Conservation (phyloP, 164 flowering plant species). For the Liquidambar formosana region DNA sequence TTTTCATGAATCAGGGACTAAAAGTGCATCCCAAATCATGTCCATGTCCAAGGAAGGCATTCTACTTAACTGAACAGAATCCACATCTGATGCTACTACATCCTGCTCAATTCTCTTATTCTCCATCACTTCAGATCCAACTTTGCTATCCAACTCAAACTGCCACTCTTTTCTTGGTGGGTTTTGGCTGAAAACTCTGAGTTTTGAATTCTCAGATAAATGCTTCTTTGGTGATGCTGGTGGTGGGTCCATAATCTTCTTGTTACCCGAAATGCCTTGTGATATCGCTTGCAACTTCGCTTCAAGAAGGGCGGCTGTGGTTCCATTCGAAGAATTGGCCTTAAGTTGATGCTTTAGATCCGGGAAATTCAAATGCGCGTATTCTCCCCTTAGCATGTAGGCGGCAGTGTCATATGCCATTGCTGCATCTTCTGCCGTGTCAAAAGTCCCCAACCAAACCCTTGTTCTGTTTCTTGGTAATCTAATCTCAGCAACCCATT, state of each 20-base stretch:
- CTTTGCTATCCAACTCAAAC: slow-evolving; percentile 27
- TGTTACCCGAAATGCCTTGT: slow-evolving; percentile 23
- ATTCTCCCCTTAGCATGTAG: slow-evolving; percentile 77
- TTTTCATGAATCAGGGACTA: slow-evolving; percentile 37
- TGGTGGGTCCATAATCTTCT: neutral
- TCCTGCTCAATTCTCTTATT: slow-evolving; percentile 38
- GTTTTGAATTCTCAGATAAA: neutral
- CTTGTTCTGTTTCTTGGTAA: slow-evolving; percentile 81
- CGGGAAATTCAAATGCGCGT: slow-evolving; percentile 84
- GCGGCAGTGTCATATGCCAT: slow-evolving; percentile 90
- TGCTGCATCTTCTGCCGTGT: slow-evolving; percentile 84
- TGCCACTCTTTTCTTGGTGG: slow-evolving; percentile 25
- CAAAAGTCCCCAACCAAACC: slow-evolving; percentile 90
- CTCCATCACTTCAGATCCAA: slow-evolving; percentile 22
- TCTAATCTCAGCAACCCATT: slow-evolving; percentile 96
- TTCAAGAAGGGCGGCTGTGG: slow-evolving; percentile 66
- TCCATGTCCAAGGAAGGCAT: slow-evolving; percentile 89
- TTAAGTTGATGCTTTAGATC: slow-evolving; percentile 70
- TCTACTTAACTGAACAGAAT: slow-evolving; percentile 61
- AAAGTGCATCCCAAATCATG: slow-evolving; percentile 70
- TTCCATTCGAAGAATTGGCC: slow-evolving; percentile 39
- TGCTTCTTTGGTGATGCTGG: slow-evolving; percentile 11
- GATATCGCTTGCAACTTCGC: slow-evolving; percentile 63
- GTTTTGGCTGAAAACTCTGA: slow-evolving; percentile 2
- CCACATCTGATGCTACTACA: slow-evolving; percentile 26